A percentile compares a stretch with the other conserved stretches of the same genome.
Conservation (phyloP, 495 filamentous ascomycete species). For the Antarctomyces pellizariae region DNA sequence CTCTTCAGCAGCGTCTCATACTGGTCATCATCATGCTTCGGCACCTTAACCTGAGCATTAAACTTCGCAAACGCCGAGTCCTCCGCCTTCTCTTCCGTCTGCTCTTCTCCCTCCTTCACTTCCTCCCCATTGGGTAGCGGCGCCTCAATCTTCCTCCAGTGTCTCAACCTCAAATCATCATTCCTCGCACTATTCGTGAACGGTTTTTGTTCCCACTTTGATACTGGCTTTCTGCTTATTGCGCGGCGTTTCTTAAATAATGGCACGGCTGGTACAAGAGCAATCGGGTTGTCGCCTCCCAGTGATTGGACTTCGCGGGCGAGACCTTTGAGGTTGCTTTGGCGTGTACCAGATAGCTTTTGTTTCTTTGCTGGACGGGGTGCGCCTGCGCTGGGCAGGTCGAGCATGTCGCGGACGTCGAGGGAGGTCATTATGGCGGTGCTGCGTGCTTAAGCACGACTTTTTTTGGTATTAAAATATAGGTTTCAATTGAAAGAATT, state of each 20-base stretch:
- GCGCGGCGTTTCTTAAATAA: constrained; percentile 24
- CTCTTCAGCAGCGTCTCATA: constrained; percentile 53
- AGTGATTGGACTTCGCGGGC: constrained; percentile 37
- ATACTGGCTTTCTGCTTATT: constrained; percentile 36
- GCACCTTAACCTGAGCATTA: constrained; percentile 52
- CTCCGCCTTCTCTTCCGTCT: constrained; percentile 11
- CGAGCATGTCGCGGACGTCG: constrained; percentile 81
- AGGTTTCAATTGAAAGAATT: too few species aligned
- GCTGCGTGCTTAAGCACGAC: too few species aligned
- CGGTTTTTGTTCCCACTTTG: constrained; percentile 25
- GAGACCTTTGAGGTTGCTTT: constrained; percentile 32
- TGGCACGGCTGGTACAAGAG: constrained; percentile 21
- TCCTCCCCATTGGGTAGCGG: constrained; percentile 6
- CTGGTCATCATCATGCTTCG: constrained; percentile 64
- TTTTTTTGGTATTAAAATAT: too few species aligned
- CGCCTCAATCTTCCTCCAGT: constrained; percentile 34
- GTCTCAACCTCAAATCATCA: constrained; percentile 32
- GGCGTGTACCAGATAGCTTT: constrained; percentile 44
- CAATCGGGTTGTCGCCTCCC: constrained; percentile 23
- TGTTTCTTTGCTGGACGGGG: constrained; percentile 50
- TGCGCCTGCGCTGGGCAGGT: constrained; percentile 35
- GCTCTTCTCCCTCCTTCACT: constrained; percentile 6
- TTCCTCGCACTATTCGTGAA: constrained; percentile 31
- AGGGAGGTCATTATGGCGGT: constrained; percentile 37
- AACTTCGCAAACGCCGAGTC: constrained; percentile 49